phyloP scores from a whole-genome alignment of 139 green algal species.

The Pseudopediastrum boryanum region DNA sequence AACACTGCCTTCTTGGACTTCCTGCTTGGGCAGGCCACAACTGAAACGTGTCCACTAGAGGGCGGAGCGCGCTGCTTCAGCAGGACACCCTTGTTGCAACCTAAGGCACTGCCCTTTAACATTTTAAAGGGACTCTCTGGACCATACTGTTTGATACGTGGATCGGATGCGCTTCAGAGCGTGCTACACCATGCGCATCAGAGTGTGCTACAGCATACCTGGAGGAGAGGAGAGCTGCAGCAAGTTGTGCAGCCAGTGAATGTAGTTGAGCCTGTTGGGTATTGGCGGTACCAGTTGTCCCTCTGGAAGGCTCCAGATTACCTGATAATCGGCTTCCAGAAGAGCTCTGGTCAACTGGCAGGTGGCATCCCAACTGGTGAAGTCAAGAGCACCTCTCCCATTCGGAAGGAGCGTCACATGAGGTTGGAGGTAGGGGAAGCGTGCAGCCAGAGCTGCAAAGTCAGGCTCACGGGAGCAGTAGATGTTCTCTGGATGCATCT shows the following conservation, averaged over 20 bases:
- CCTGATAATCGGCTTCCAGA: constrained; percentile 70
- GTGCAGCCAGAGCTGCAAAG: constrained; percentile 70
- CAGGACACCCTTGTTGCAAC: too few relatives aligned
- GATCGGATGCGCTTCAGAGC: neutral
- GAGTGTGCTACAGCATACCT: constrained; percentile 4
- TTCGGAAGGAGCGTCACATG: constrained; percentile 38
- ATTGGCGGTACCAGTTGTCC: constrained; percentile 85
- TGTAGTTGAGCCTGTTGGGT: constrained; percentile 90
- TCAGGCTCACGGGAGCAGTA: constrained; percentile 77
- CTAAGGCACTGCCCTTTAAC: too few relatives aligned
- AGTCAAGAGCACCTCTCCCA: constrained; percentile 53
- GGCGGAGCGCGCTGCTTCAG: too few relatives aligned
- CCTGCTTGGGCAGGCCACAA: too few relatives aligned
- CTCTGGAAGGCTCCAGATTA: constrained; percentile 78
- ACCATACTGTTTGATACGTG: too few relatives aligned
- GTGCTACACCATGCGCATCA: neutral
- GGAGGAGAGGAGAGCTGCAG: constrained; percentile 67
- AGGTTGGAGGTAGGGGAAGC: constrained; percentile 57
- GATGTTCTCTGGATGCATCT: constrained; percentile 71
- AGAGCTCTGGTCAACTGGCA: constrained; percentile 78
- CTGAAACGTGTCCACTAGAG: too few relatives aligned
- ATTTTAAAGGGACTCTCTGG: too few relatives aligned
- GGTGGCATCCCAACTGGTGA: constrained; percentile 71
- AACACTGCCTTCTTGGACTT: too few relatives aligned
- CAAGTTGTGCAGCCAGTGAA: constrained; percentile 93